These are phyloP conservation scores for Chaetomium sp. DNA, from an alignment of 2,329 filamentous ascomycete genomes.

Conservation along the genomic window DNA sequence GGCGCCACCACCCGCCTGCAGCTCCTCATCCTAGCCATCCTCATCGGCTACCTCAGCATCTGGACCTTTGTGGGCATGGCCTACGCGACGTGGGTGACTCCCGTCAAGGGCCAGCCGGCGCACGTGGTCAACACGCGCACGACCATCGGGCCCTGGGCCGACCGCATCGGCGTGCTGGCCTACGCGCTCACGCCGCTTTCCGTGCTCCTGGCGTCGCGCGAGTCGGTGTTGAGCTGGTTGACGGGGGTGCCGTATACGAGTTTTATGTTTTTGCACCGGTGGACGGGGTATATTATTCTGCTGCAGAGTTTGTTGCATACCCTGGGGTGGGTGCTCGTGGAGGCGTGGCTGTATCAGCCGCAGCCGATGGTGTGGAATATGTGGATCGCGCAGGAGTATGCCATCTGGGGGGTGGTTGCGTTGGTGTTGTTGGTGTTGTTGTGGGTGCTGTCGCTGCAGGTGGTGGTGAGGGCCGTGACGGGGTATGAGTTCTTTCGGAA, in stretches of 20 bases:
- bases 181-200: conserved; percentile 74
- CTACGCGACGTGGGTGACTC: conserved; percentile 71
- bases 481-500: conserved; percentile 81
- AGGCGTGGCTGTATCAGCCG: conserved; percentile 68
- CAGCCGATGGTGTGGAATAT: conserved; percentile 61
- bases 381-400: conserved; percentile 67
- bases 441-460: conserved; percentile 59
- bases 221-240: conserved; percentile 68
- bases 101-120: conserved; percentile 56
- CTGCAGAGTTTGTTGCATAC: conserved; percentile 69
- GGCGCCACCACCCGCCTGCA: conserved; percentile 70
- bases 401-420: conserved; percentile 72
- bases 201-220: conserved; percentile 66
- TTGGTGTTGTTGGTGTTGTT: conserved; percentile 65
- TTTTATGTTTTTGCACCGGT: conserved; percentile 78
- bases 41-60: conserved; percentile 65
- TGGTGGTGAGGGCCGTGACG: conserved; percentile 60
- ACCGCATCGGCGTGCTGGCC: conserved; percentile 70
- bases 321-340: conserved; percentile 68
- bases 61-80: conserved; percentile 70
- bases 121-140: conserved; percentile 65
- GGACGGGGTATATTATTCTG: conserved; percentile 74
- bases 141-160: conserved; percentile 66
- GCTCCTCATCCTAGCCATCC: conserved; percentile 59
- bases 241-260: conserved; percentile 75